Evolutionary conservation across 1,139 yeast genomes (phyloP).

Genomic region (Wickerhamomyces sp.): DNA sequence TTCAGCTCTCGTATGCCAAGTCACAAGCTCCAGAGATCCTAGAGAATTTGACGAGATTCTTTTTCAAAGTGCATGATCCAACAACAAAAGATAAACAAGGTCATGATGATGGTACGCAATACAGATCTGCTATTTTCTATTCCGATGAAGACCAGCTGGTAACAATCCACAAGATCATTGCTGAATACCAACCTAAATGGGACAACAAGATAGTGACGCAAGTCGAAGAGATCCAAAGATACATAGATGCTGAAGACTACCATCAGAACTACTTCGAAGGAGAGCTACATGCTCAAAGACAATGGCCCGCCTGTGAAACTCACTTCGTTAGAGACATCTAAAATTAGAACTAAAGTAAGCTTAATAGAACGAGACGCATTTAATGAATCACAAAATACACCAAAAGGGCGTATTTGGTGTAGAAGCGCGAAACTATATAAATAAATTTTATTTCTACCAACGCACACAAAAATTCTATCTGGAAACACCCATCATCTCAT

Average conservation of each 20-base stretch:
- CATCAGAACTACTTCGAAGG: conserved; percentile 69
- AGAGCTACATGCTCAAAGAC: conserved; percentile 49
- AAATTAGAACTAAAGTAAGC: not conserved
- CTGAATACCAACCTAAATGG: conserved; percentile 51
- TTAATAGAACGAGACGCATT: too few relatives aligned
- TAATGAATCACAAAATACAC: too few relatives aligned
- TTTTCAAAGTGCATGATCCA: conserved; percentile 89
- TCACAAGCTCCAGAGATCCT: conserved; percentile 36
- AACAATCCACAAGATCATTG: conserved; percentile 36
- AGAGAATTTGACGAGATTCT: conserved; percentile 67
- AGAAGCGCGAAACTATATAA: too few relatives aligned
- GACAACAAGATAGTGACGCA: conserved; percentile 54
- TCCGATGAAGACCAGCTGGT: conserved; percentile 43
- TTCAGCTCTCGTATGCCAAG: conserved; percentile 79
- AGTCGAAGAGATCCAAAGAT: conserved; percentile 61
- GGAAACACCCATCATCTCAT: too few relatives aligned
- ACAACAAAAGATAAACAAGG: conserved; percentile 63
- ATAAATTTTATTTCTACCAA: too few relatives aligned
- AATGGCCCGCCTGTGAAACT: conserved; percentile 85
- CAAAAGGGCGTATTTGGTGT: too few relatives aligned
- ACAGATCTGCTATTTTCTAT: conserved; percentile 71
- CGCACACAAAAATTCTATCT: too few relatives aligned
- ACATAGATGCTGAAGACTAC: conserved; percentile 91
- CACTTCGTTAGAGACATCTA: conserved; percentile 53
- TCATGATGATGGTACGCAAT: conserved; percentile 73